Evolutionary conservation across 2,329 filamentous ascomycete genomes (phyloP).

Genomic region (Trichoderma sp.): DNA sequence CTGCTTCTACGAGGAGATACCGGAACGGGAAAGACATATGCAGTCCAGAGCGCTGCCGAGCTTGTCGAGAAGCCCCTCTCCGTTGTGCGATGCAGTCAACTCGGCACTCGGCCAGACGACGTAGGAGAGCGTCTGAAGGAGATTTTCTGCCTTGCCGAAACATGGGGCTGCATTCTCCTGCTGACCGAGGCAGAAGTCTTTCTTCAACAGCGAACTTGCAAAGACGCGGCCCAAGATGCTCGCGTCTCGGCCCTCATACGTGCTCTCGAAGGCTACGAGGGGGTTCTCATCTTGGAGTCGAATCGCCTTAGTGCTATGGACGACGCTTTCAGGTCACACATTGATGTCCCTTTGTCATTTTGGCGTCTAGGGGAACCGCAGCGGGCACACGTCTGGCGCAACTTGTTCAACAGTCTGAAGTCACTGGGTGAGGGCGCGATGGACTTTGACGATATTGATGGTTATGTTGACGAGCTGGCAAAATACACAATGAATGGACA

Average conservation of each 20-base stretch:
- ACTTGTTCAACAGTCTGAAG: constrained; percentile 44
- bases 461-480: background rate
- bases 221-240: constrained; percentile 40
- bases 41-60: constrained; percentile 48
- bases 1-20: constrained; percentile 51
- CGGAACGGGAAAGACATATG: constrained; percentile 53
- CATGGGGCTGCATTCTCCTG: constrained; percentile 44
- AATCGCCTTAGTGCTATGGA: constrained; percentile 53
- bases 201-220: constrained; percentile 36
- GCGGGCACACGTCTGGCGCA: constrained; percentile 45
- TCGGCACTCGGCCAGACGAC: constrained; percentile 42
- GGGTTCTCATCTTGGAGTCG: constrained; percentile 54
- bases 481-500: background rate
- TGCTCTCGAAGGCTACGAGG: constrained; percentile 50
- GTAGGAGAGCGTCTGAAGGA: constrained; percentile 41
- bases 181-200: constrained; percentile 45
- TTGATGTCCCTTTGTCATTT: constrained; percentile 50
- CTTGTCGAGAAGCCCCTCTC: constrained; percentile 49
- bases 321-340: constrained; percentile 52
- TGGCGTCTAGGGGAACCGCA: constrained; percentile 42
- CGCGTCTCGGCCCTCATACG: constrained; percentile 49
- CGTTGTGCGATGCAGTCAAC: constrained; percentile 53
- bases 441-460: background rate
- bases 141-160: constrained; percentile 46
- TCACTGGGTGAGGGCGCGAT: background rate